These are phyloP conservation scores for Candida palmyrensis DNA, from an alignment of 805 yeast genomes.

Conservation along the genomic window DNA sequence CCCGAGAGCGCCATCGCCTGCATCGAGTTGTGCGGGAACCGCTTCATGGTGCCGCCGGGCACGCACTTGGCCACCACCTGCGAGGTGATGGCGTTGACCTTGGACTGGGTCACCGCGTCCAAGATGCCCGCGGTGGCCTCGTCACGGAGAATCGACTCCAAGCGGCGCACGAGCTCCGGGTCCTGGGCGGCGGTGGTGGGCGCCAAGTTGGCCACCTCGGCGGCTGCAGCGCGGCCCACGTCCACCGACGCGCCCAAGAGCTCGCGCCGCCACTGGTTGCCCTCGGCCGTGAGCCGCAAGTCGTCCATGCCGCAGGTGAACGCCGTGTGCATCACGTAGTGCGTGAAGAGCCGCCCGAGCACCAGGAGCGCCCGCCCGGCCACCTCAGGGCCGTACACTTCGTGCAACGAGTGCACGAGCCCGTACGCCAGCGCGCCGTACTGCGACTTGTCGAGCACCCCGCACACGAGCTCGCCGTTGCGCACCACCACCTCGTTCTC, in stretches of 20 bases:
- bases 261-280: constrained; percentile 83
- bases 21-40: constrained; percentile 94
- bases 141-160: constrained; percentile 94
- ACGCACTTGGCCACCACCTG: constrained; percentile 91
- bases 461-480: constrained; percentile 84
- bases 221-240: constrained; percentile 87
- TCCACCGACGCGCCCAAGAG: constrained; percentile 73
- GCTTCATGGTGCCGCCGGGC: constrained; percentile 93
- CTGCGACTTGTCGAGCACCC: constrained; percentile 95
- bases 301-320: constrained; percentile 99
- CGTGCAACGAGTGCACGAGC: constrained; percentile 92
- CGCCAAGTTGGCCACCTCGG: constrained; percentile 86
- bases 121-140: constrained; percentile 86
- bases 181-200: constrained; percentile 45
- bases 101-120: constrained; percentile 92
- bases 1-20: constrained; percentile 99
- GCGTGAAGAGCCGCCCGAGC: constrained; percentile 92
- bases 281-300: constrained; percentile 83
- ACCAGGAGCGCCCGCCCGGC: constrained; percentile 90
- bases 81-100: constrained; percentile 89
- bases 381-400: constrained; percentile 84
- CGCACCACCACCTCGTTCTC: constrained; percentile 85
- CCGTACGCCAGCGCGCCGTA: constrained; percentile 98
- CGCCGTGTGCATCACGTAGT: constrained; percentile 86
- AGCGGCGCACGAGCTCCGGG: constrained; percentile 75